phyloP scores from a whole-genome alignment of 495 filamentous ascomycete genomes.

The Aspergillus affinis region DNA sequence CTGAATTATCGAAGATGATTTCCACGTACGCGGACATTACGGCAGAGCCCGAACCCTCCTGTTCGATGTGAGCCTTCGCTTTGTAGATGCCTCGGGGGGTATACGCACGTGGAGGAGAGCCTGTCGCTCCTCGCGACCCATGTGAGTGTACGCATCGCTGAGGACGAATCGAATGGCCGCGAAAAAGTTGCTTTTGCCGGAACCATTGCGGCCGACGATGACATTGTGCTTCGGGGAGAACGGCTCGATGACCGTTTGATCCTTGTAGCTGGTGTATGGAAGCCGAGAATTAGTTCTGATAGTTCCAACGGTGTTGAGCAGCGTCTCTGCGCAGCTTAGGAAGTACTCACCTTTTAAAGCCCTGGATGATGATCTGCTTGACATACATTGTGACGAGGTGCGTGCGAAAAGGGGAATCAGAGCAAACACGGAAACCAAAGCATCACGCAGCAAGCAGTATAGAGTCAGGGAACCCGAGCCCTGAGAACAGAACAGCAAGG shows the following conservation, averaged over 20 bases:
- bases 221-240: constrained; percentile 98
- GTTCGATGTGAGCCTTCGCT: constrained; percentile 24
- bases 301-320: neutral
- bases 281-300: neutral
- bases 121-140: constrained; percentile 94
- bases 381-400: constrained; percentile 76
- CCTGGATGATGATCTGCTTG: constrained; percentile 99
- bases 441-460: constrained; percentile 39
- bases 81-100: neutral
- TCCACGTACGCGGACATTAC: constrained; percentile 99
- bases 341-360: constrained; percentile 87
- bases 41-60: constrained; percentile 93
- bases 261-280: constrained; percentile 78
- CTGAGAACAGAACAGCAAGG: constrained; percentile 9
- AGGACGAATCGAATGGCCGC: constrained; percentile 98
- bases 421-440: constrained; percentile 28
- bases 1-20: constrained; percentile 97
- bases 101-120: constrained; percentile 76
- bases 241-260: constrained; percentile 96
- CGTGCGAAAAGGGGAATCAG: constrained; percentile 34
- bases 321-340: neutral
- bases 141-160: constrained; percentile 94
- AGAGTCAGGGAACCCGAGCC: constrained; percentile 12
- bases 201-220: constrained; percentile 98
- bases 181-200: constrained; percentile 99